Evolutionary conservation across 495 filamentous ascomycete species (phyloP), one percentile per base, ranked within the genome.

Genomic region (Cercophora newfieldiana): DNA sequence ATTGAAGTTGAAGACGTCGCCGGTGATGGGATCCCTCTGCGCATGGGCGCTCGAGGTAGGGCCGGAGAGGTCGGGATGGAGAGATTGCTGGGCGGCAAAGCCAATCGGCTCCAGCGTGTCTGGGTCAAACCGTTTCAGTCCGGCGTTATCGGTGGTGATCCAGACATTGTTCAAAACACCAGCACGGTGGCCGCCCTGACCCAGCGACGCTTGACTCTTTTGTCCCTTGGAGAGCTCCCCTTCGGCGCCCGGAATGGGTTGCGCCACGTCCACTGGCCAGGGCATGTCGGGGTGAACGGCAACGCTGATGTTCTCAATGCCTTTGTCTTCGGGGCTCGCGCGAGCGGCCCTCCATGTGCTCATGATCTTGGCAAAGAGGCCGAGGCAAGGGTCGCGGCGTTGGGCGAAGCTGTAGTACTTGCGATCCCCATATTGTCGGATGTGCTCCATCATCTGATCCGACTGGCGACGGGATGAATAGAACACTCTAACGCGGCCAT

Each of bases 1-100:
- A 68, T 94, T 94, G 78, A 83, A 93, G 71, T 93, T 94, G 78
- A 83, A 94, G 10, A 91, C 69, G 64, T 93, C 90, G 1, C 91
- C 91, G 0, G 89, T 93, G 0, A 79, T 65, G 0, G 90, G 90
- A 67, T 92, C 89, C 0, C 81, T 80, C 22, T 87, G 86, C 4
- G 91, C 85, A 72, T 94, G 91, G 2, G 91, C 81, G 22, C 85
- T 86, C 2, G 88, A 85, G 2, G 90, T 66, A 0, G 79, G 85
- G 0, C 91, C 91, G 14, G 78, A 82, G 7, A 94, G 75, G 1
- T 83, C 80, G 0, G 90, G 89, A 67, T 94, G 88, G 10, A 93
- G 77, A 0, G 66, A 64, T 1, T 66, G 56, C 71, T 93, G 91
- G 0, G 73, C 74, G 0, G 85, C 82, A 2, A 88, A 67, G 1